A percentile compares a stretch with the other conserved stretches of the same genome.
These are phyloP conservation scores for Trichoderma orchidacearum DNA, from an alignment of 495 filamentous ascomycete genomes.

Conservation along the genomic window DNA sequence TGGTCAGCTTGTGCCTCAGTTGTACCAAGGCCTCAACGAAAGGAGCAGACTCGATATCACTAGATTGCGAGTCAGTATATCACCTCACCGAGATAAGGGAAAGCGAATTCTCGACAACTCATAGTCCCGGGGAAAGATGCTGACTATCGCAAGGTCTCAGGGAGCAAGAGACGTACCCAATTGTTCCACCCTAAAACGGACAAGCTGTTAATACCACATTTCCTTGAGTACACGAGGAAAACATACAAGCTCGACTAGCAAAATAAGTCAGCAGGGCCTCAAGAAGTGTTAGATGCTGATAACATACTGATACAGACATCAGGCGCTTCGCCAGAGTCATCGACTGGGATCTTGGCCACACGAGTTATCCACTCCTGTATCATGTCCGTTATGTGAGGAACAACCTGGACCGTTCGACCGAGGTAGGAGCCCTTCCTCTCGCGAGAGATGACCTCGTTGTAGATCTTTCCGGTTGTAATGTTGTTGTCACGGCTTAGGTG, in stretches of 20 bases:
- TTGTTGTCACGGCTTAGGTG: slow-evolving; percentile 70
- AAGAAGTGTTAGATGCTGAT: slow-evolving; percentile 1
- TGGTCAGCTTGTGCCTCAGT: slow-evolving; percentile 55
- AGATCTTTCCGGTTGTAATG: slow-evolving; percentile 94
- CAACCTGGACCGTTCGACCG: slow-evolving; percentile 85
- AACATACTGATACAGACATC: slow-evolving; percentile 72
- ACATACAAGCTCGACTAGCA: slow-evolving; percentile 20
- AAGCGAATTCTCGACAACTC: no score
- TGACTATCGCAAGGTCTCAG: no score
- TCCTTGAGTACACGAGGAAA: not conserved
- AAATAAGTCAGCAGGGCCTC: slow-evolving; percentile 4
- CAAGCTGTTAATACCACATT: not conserved
- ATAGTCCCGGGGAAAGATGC: no score
- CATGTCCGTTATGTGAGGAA: slow-evolving; percentile 79
- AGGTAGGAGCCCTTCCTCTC: slow-evolving; percentile 78
- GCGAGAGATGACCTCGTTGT: slow-evolving; percentile 62
- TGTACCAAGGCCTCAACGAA: slow-evolving; percentile 83
- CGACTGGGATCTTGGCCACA: slow-evolving; percentile 75
- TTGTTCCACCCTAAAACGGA: slow-evolving; percentile 35
- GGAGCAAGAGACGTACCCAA: slow-evolving; percentile 20
- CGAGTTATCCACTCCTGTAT: slow-evolving; percentile 89
- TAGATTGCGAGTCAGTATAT: slow-evolving; percentile 17
- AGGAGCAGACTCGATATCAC: slow-evolving; percentile 83
- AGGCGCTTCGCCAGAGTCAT: slow-evolving; percentile 66
- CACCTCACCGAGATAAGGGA: no score